Conservation (phyloP, 2,329 filamentous ascomycete species). For the Nigrograna mackinnonii region DNA sequence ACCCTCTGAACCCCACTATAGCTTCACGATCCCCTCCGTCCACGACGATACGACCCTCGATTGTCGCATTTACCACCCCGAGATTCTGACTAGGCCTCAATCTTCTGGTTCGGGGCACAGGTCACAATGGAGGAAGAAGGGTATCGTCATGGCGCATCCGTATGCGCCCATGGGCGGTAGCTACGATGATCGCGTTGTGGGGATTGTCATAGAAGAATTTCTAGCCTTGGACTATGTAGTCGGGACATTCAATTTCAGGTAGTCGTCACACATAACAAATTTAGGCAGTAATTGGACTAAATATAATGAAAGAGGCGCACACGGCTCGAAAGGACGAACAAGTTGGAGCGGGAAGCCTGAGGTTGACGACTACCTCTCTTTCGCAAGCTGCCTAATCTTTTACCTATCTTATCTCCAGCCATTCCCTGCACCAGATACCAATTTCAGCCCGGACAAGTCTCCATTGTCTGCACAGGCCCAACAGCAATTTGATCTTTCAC, state of each 20-base stretch:
- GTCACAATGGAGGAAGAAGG: conserved; percentile 45
- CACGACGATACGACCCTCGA: conserved; percentile 76
- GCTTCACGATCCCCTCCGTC: conserved; percentile 81
- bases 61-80: conserved; percentile 77
- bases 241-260: conserved; percentile 92
- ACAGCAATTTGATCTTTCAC: background rate
- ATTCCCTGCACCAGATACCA: conserved; percentile 15
- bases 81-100: conserved; percentile 19
- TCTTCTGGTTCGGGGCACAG: background rate
- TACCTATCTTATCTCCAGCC: conserved; percentile 66
- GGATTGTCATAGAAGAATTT: conserved; percentile 65
- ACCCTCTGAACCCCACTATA: conserved; percentile 43
- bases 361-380: conserved; percentile 77
- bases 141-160: conserved; percentile 80
- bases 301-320: conserved; percentile 67
- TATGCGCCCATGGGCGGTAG: conserved; percentile 86
- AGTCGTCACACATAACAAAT: conserved; percentile 15
- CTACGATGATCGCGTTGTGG: conserved; percentile 81
- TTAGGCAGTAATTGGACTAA: conserved; percentile 3
- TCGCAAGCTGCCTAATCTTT: conserved; percentile 77
- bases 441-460: conserved; percentile 18
- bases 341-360: conserved; percentile 88
- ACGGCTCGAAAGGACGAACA: conserved; percentile 73
- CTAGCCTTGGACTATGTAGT: conserved; percentile 75
- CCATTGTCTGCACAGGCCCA: conserved; percentile 7